phyloP scores from a whole-genome alignment of 1,284 basidiomycete genomes.

The Tranzscheliella williamsii region DNA sequence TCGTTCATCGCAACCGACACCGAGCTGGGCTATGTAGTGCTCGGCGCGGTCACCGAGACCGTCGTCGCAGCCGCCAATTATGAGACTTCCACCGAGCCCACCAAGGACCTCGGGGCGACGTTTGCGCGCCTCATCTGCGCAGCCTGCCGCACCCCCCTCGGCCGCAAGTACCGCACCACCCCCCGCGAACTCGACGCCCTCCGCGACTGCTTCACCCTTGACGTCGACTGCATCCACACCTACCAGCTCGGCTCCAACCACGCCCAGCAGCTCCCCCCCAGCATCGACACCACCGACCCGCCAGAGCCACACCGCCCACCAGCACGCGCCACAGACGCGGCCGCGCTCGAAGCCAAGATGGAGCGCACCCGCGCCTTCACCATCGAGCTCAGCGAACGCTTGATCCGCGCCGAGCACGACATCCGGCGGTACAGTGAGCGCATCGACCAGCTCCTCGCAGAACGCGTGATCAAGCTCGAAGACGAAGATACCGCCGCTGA shows the following conservation, averaged over 20 bases:
- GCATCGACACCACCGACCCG: too few species aligned
- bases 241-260: constrained; percentile 23
- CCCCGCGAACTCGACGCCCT: constrained; percentile 33
- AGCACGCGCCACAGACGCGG: too few species aligned
- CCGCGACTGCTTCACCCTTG: constrained; percentile 30
- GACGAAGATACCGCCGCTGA: neutral
- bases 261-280: constrained; percentile 9
- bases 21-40: constrained; percentile 39
- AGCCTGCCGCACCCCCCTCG: constrained; percentile 18
- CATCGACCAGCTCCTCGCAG: constrained; percentile 9
- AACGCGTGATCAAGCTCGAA: too few species aligned
- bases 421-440: constrained; percentile 13
- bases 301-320: too few species aligned
- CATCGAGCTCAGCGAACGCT: constrained; percentile 23
- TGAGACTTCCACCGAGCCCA: constrained; percentile 17
- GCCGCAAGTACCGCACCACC: constrained; percentile 38
- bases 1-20: constrained; percentile 36
- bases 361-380: constrained; percentile 26
- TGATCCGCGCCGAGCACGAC: constrained; percentile 26
- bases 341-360: constrained; percentile 10
- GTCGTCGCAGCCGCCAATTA: constrained; percentile 14
- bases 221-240: constrained; percentile 20
- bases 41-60: constrained; percentile 25
- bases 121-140: constrained; percentile 31
- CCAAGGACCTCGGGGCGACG: constrained; percentile 27